Evolutionary conservation across 768 basidiomycete species (phyloP).

Genomic region (Leccinum fibrillosum): DNA sequence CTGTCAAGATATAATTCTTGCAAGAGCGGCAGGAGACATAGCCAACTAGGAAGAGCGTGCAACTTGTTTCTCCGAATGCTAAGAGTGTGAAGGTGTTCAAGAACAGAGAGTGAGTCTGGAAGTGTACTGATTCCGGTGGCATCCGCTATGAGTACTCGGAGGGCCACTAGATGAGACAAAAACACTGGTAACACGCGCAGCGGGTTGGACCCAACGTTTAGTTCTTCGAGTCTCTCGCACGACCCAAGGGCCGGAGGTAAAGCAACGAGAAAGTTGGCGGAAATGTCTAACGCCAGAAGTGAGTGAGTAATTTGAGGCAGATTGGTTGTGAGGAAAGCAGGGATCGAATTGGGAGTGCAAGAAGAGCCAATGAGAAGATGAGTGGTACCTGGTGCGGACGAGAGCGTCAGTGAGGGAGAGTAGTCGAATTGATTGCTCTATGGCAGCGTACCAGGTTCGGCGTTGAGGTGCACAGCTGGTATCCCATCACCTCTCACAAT

Average conservation of each 20-base stretch:
- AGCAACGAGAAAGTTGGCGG: conserved; percentile 79
- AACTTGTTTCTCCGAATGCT: conserved; percentile 88
- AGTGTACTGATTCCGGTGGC: conserved; percentile 77
- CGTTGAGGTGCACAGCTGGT: conserved; percentile 58
- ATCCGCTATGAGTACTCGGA: conserved; percentile 92
- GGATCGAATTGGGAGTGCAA: conserved; percentile 71
- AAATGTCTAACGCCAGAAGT: conserved; percentile 91
- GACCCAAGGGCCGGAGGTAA: conserved; percentile 80
- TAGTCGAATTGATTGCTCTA: neutral
- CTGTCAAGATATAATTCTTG: conserved; percentile 91
- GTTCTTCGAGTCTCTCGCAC: conserved; percentile 83
- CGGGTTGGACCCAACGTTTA: conserved; percentile 91
- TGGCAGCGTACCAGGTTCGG: conserved; percentile 62
- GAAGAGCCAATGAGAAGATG: conserved; percentile 90
- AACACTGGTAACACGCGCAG: conserved; percentile 90
- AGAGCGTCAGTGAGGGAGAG: neutral
- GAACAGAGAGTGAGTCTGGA: conserved; percentile 67
- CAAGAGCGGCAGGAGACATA: conserved; percentile 80
- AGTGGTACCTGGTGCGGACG: conserved; percentile 66
- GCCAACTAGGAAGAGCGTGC: conserved; percentile 89
- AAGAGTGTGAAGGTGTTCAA: conserved; percentile 83
- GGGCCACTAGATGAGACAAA: conserved; percentile 67
- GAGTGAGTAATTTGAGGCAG: conserved; percentile 73
- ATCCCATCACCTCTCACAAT: conserved; percentile 71
- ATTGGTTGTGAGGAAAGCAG: conserved; percentile 63